These are phyloP conservation scores for Hypsizygus marmoreus DNA, from an alignment of 768 basidiomycete species.

Conservation along the genomic window DNA sequence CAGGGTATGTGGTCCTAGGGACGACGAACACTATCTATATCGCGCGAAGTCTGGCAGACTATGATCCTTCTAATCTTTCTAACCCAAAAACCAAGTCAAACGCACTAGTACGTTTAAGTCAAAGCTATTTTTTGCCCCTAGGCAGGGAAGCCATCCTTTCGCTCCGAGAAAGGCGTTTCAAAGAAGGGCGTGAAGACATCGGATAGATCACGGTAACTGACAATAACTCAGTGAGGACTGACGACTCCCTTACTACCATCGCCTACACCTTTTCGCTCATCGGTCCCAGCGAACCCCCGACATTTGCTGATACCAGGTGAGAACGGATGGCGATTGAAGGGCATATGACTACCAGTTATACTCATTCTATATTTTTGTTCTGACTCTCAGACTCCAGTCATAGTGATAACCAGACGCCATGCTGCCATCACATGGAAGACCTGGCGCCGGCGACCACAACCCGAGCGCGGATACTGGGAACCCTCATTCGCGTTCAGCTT, in stretches of 20 bases:
- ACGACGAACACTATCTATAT: too few species aligned
- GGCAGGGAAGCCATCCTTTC: conserved; percentile 13
- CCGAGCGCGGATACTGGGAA: conserved; percentile 24
- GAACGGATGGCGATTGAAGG: conserved; percentile 20
- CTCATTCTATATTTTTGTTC: conserved; percentile 18
- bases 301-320: conserved; percentile 21
- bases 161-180: conserved; percentile 18
- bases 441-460: conserved; percentile 30
- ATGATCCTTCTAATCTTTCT: too few species aligned
- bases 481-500: conserved; percentile 21
- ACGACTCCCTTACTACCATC: conserved; percentile 22
- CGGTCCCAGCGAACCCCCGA: conserved; percentile 34
- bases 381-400: conserved; percentile 14
- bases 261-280: conserved; percentile 16
- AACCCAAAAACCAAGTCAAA: conserved; percentile 4
- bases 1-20: too few species aligned
- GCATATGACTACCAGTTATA: conserved; percentile 22
- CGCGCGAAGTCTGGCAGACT: too few species aligned
- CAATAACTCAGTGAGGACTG: conserved; percentile 11
- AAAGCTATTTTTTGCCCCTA: conserved; percentile 10
- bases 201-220: conserved; percentile 20
- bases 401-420: conserved; percentile 18
- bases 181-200: conserved; percentile 14
- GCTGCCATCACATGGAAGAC: conserved; percentile 36
- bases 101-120: conserved; percentile 13